A percentile compares a stretch with the other conserved stretches of the same genome.
phyloP scores from a whole-genome alignment of 1,284 basidiomycete species.

The Microbotryum intermedium region DNA sequence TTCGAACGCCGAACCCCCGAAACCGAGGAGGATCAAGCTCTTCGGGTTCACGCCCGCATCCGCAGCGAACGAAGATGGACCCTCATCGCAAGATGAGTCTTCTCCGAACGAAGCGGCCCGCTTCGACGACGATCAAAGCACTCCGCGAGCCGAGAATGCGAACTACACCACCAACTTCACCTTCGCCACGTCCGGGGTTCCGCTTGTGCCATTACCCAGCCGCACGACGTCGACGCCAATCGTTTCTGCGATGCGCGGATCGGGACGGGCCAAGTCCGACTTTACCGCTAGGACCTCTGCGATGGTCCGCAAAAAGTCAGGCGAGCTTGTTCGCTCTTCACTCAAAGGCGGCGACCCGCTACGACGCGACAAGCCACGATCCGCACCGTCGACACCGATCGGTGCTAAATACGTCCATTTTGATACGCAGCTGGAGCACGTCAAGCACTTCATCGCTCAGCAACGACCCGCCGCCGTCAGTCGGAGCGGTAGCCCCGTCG shows the following conservation, averaged over 20 bases:
- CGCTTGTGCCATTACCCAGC: slow-evolving; percentile 9
- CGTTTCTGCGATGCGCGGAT: slow-evolving; percentile 1
- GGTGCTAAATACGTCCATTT: slow-evolving; percentile 82
- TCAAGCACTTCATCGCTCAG: slow-evolving; percentile 85
- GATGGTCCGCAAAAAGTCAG: slow-evolving; percentile 77
- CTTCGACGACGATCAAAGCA: not conserved
- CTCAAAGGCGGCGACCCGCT: slow-evolving; percentile 56
- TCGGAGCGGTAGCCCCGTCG: slow-evolving; percentile 77
- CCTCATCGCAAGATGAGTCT: slow-evolving; percentile 20
- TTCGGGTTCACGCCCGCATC: slow-evolving; percentile 12
- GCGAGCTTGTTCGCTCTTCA: slow-evolving; percentile 83
- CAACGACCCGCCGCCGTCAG: slow-evolving; percentile 90
- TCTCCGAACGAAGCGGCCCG: not conserved
- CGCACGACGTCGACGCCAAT: not conserved
- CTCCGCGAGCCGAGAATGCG: not conserved
- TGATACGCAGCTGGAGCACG: slow-evolving; percentile 77
- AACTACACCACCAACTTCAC: not conserved
- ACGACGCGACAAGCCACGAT: slow-evolving; percentile 40
- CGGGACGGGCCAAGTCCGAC: slow-evolving; percentile 9
- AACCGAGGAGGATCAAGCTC: slow-evolving; percentile 3
- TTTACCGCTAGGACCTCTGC: slow-evolving; percentile 17
- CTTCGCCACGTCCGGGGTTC: not conserved
- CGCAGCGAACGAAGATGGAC: slow-evolving; percentile 7
- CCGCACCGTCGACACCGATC: slow-evolving; percentile 61
- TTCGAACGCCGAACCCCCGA: not conserved